A percentile compares a stretch with the other conserved stretches of the same genome.
phyloP scores from a whole-genome alignment of 2,329 filamentous ascomycete genomes.

The Xylaria sp. region DNA sequence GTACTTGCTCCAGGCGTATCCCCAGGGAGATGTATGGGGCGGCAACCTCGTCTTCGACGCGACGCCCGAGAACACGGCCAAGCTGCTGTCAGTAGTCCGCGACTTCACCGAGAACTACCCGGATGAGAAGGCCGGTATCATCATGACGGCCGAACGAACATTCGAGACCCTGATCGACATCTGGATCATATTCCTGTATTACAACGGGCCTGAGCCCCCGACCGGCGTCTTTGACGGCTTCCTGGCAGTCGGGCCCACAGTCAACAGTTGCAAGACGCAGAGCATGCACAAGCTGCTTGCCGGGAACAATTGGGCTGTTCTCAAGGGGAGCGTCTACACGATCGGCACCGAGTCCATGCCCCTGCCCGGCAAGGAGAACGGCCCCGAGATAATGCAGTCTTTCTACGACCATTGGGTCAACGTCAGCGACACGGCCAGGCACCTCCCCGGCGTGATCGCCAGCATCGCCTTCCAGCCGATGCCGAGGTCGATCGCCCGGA shows the following conservation, averaged over 20 bases:
- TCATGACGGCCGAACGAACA: conserved; percentile 56
- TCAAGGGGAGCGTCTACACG: conserved; percentile 41
- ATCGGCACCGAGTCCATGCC: conserved; percentile 44
- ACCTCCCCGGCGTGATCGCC: conserved; percentile 34
- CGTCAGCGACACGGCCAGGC: conserved; percentile 29
- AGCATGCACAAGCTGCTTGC: conserved; percentile 51
- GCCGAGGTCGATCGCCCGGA: conserved; percentile 39
- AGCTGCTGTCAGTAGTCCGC: conserved; percentile 50
- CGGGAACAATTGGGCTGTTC: conserved; percentile 45
- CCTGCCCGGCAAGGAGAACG: conserved; percentile 34
- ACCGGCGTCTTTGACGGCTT: conserved; percentile 60
- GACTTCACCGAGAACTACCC: conserved; percentile 61
- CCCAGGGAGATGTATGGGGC: conserved; percentile 46
- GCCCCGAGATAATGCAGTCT: conserved; percentile 35
- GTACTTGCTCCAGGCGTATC: conserved; percentile 48
- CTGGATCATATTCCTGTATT: conserved; percentile 66
- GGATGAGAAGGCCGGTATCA: conserved; percentile 63
- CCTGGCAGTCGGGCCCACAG: conserved; percentile 45
- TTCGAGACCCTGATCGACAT: conserved; percentile 49
- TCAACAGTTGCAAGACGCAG: conserved; percentile 51
- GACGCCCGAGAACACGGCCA: conserved; percentile 33
- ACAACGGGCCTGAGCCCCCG: conserved; percentile 59
- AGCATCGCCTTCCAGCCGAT: conserved; percentile 45
- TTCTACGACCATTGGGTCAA: conserved; percentile 41
- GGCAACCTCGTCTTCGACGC: conserved; percentile 45